phyloP scores from a whole-genome alignment of 768 basidiomycete genomes.

The Trametes cubensis region DNA sequence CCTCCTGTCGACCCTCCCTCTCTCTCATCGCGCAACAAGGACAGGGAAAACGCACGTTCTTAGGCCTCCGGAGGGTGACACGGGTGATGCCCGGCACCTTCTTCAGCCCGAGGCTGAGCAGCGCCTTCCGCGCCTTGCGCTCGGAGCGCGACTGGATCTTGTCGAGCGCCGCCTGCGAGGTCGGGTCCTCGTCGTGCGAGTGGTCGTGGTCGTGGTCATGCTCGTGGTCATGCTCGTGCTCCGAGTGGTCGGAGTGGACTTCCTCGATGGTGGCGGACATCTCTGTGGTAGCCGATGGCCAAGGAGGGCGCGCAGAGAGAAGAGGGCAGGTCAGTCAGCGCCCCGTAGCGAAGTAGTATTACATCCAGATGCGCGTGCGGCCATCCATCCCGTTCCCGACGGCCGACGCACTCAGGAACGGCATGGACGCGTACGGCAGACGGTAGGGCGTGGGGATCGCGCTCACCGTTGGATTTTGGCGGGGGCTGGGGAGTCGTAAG shows the following conservation, averaged over 20 bases:
- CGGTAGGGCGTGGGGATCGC: not conserved
- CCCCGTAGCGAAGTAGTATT: conserved; percentile 28
- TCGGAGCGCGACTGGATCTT: conserved; percentile 95
- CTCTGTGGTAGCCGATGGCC: conserved; percentile 31
- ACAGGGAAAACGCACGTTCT: conserved; percentile 64
- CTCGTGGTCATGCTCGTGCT: conserved; percentile 51
- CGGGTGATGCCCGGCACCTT: conserved; percentile 91
- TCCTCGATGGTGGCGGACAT: conserved; percentile 89
- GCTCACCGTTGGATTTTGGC: conserved; percentile 32
- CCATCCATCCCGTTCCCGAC: conserved; percentile 36
- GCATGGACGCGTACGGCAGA: not conserved
- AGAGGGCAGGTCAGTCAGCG: conserved; percentile 8
- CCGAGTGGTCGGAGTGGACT: conserved; percentile 78
- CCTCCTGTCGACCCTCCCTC: not conserved
- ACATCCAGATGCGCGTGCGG: conserved; percentile 33
- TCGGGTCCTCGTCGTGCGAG: conserved; percentile 77
- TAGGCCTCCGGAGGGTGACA: conserved; percentile 92
- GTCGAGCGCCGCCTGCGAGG: conserved; percentile 80
- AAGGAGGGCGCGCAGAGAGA: too few species aligned
- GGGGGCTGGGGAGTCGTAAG: conserved; percentile 18
- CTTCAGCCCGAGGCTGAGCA: conserved; percentile 89
- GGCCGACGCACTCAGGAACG: not conserved
- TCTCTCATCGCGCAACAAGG: not conserved
- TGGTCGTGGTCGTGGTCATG: conserved; percentile 58
- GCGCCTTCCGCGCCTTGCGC: conserved; percentile 93